Conservation (phyloP, 1,284 basidiomycete genomes). For the Ceratobasidium sp. region DNA sequence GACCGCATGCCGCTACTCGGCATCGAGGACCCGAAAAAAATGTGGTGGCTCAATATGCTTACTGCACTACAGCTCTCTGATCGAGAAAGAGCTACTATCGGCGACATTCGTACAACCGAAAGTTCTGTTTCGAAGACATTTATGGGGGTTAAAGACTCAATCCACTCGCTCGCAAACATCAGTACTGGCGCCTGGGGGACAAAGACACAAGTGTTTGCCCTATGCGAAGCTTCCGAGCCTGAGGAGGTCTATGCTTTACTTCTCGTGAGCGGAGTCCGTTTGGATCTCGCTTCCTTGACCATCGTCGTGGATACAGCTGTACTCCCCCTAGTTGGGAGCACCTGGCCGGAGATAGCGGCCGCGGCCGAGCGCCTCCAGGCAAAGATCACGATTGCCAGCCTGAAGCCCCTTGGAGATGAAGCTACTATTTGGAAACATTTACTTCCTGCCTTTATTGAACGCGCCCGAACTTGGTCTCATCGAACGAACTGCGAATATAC, state of each 20-base stretch:
- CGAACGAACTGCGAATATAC: conserved; percentile 20
- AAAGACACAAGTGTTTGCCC: not conserved
- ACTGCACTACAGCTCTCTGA: conserved; percentile 3
- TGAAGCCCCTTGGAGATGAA: not conserved
- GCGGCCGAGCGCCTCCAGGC: not conserved
- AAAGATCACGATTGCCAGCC: not conserved
- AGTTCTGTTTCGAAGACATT: not conserved
- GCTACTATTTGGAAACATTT: conserved; percentile 16
- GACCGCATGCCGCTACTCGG: conserved; percentile 22
- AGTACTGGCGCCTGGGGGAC: not conserved
- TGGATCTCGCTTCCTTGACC: conserved; percentile 15
- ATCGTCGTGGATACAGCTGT: conserved; percentile 13
- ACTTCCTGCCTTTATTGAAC: conserved; percentile 26
- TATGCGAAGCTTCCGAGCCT: not conserved
- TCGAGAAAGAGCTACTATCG: not conserved
- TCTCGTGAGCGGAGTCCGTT: conserved; percentile 1
- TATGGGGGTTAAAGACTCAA: not conserved
- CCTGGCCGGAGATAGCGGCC: not conserved
- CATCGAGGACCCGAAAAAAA: not conserved
- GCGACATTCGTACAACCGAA: not conserved
- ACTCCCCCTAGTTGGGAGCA: not conserved
- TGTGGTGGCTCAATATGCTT: conserved; percentile 15
- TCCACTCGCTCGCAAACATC: not conserved
- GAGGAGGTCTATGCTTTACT: not conserved
- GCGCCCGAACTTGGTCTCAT: conserved; percentile 29